Evolutionary conservation across 345 rosid species (phyloP), one percentile per base, ranked within the genome.

Genomic region (Linum lewisii): DNA sequence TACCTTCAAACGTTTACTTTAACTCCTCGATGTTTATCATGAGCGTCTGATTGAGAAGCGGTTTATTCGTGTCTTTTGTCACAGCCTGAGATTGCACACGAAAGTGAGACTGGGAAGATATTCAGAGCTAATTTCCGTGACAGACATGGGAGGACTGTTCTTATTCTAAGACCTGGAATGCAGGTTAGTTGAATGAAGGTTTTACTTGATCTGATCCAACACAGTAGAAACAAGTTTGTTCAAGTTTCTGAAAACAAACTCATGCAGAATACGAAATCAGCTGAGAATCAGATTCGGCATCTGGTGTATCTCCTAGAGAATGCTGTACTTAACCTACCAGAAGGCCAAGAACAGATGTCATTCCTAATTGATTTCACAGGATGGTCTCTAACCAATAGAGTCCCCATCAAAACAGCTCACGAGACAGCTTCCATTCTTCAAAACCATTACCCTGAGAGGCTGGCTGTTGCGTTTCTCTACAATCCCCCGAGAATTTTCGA

Each of bases 301-400:
- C 70, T 89, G 70, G 95, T 89, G 21, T 89, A 93, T 76, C 81
- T 93, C 69, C 66, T 89, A 58, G 95, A 93, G 82, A 92, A 89
- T 78, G 94, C 95, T 11, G 80, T 89, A 51, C 73, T 89, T 37
- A 85, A 86, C 77, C 97, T 93, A 58, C 91, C 89, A 2, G 99
- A 85, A 66, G 82, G 76, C 72, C 97, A 93, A 77, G 91, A 89
- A 59, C 95, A 93, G 69, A 88, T 83, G 97, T 70, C 87, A 38
- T 89, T 97, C 91, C 75, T 93, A 70, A 89, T 93, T 64, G 99
- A 93, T 74, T 93, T 93, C 81, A 84, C 89, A 1, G 89, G 83
- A 0, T 86, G 95, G 99, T 75, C 97, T 4, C 25, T 88, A 29
- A 74, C 75, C 75, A 87, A 74, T 24, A 83, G 73, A 4, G 90